A percentile compares a stretch with the other conserved stretches of the same genome.
phyloP scores from a whole-genome alignment of 2,329 filamentous ascomycete species.

The Chalaropsis ovoidea region DNA sequence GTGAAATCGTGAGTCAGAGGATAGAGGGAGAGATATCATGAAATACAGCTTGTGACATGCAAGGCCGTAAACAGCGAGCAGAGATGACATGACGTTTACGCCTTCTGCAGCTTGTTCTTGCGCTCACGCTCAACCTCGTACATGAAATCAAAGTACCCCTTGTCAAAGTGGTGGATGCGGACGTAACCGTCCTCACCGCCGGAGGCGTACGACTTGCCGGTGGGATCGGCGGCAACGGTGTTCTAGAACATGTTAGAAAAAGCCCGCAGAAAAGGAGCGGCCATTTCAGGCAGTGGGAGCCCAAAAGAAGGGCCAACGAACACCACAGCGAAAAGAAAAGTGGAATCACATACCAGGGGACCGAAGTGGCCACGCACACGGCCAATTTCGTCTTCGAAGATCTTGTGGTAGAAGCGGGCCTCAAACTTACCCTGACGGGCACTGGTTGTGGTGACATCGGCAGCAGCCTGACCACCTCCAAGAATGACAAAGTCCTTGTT shows the following conservation, averaged over 20 bases:
- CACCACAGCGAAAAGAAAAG: not conserved
- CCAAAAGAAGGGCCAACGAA: not conserved
- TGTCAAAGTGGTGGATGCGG: conserved; percentile 96
- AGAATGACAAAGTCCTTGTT: conserved; percentile 98
- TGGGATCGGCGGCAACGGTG: conserved; percentile 87
- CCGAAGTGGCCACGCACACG: conserved; percentile 96
- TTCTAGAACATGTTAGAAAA: conserved; percentile 42
- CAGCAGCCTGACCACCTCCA: conserved; percentile 93
- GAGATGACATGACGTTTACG: conserved; percentile 16
- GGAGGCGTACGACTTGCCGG: conserved; percentile 83
- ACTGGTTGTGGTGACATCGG: conserved; percentile 94
- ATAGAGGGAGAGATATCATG: conserved; percentile 8
- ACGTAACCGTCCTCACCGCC: conserved; percentile 98
- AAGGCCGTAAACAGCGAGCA: conserved; percentile 7
- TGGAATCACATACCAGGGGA: conserved; percentile 47
- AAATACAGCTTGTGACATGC: conserved; percentile 8
- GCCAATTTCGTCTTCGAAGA: conserved; percentile 97
- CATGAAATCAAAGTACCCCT: conserved; percentile 95
- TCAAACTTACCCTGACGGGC: conserved; percentile 98
- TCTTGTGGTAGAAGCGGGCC: conserved; percentile 98
- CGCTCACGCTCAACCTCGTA: conserved; percentile 95
- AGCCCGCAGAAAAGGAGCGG: not conserved
- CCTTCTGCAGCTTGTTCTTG: conserved; percentile 34
- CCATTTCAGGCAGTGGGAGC: not conserved
- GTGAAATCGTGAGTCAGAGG: conserved; percentile 17